phyloP scores from a whole-genome alignment of 192 early-diverging fungal genomes.

The Geosiphon pyriformis region DNA sequence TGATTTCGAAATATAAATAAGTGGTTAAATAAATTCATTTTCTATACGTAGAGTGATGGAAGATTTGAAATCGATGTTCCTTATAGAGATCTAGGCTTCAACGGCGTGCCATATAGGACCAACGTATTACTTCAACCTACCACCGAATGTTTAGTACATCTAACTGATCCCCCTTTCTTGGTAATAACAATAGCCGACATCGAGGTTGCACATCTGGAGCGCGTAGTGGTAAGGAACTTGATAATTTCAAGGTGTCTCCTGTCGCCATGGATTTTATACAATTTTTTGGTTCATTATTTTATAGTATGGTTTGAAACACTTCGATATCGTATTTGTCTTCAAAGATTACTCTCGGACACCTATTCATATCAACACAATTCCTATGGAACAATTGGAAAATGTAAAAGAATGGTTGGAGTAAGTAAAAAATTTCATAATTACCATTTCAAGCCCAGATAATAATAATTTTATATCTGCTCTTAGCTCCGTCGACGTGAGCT shows the following conservation, averaged over 20 bases:
- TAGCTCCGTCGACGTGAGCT: conserved; percentile 84
- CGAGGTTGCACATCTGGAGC: conserved; percentile 93
- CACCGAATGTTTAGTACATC: conserved; percentile 90
- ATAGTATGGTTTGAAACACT: conserved; percentile 95
- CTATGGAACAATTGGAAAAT: conserved; percentile 83
- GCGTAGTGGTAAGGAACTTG: conserved; percentile 59
- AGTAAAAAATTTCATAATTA: conserved; percentile 22
- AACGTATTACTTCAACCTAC: conserved; percentile 94
- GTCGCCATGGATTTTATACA: too few relatives aligned
- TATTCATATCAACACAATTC: conserved; percentile 93
- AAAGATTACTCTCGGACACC: conserved; percentile 85
- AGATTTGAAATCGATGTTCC: conserved; percentile 89
- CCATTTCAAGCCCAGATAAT: neutral
- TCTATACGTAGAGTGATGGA: conserved; percentile 57
- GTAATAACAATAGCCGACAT: conserved; percentile 88
- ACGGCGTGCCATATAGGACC: conserved; percentile 88
- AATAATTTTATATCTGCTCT: neutral
- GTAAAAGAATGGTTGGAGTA: conserved; percentile 93
- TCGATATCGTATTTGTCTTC: conserved; percentile 97
- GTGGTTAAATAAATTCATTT: too few relatives aligned
- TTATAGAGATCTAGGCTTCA: conserved; percentile 88
- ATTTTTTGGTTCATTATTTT: conserved; percentile 8
- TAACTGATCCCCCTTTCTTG: conserved; percentile 90
- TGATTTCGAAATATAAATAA: too few relatives aligned
- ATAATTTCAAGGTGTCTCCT: too few relatives aligned